phyloP scores from a whole-genome alignment of 2,329 filamentous ascomycete genomes.

The Bisporella sp. region DNA sequence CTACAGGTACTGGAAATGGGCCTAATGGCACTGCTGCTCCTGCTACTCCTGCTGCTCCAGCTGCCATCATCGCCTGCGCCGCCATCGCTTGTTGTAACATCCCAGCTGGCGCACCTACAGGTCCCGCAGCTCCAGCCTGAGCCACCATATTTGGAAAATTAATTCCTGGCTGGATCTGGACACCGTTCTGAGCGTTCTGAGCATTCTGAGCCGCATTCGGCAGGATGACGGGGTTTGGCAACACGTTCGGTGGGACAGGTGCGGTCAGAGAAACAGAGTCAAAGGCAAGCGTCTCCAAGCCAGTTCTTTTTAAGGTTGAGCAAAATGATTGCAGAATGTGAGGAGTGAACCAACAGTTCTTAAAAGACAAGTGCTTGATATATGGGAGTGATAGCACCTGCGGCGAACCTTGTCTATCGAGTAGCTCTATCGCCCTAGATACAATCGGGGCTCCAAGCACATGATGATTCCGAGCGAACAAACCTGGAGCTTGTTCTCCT shows the following conservation, averaged over 20 bases:
- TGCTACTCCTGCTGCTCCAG: too few relatives aligned
- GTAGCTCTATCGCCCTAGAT: slow-evolving; percentile 25
- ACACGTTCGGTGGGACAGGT: slow-evolving; percentile 25
- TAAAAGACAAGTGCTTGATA: slow-evolving; percentile 52
- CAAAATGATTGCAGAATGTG: slow-evolving; percentile 47
- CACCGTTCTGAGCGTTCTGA: not conserved
- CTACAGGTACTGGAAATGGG: not conserved
- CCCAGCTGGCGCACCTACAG: too few relatives aligned
- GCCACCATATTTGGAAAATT: not conserved
- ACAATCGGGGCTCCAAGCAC: slow-evolving; percentile 54
- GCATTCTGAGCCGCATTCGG: slow-evolving; percentile 1
- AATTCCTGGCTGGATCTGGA: not conserved
- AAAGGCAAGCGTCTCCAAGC: slow-evolving; percentile 47
- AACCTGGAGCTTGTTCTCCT: slow-evolving; percentile 58
- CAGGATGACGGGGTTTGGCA: slow-evolving; percentile 7
- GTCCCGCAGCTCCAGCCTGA: not conserved
- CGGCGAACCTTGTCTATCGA: slow-evolving; percentile 18
- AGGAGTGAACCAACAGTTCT: slow-evolving; percentile 64
- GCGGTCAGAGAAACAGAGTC: slow-evolving; percentile 60
- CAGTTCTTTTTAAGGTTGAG: slow-evolving; percentile 36
- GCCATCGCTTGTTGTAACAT: too few relatives aligned
- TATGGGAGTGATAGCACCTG: slow-evolving; percentile 45
- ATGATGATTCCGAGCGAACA: slow-evolving; percentile 53
- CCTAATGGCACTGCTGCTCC: too few relatives aligned
- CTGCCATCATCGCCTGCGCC: too few relatives aligned